Evolutionary conservation across 768 basidiomycete species (phyloP).

Genomic region (Phylloporus scabripes): DNA sequence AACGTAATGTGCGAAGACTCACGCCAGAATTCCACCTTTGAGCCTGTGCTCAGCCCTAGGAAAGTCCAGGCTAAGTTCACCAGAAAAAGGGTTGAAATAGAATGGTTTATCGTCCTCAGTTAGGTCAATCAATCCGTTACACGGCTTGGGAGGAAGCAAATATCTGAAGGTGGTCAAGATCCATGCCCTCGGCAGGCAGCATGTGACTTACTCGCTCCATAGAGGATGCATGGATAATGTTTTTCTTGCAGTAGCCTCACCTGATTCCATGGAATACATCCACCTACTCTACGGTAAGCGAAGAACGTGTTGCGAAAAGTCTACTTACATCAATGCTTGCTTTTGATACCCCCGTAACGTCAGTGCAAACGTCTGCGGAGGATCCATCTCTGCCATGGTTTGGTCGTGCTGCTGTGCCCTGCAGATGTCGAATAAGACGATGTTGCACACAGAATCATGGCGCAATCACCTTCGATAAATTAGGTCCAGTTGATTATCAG

Average conservation of each 20-base stretch:
- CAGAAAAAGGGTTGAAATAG: conserved; percentile 89
- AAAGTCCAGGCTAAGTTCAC: conserved; percentile 81
- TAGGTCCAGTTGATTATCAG: conserved; percentile 70
- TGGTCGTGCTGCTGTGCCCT: conserved; percentile 85
- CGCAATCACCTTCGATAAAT: conserved; percentile 75
- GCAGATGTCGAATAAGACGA: conserved; percentile 7
- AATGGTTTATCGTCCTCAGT: conserved; percentile 75
- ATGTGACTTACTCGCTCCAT: conserved; percentile 75
- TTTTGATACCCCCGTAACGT: conserved; percentile 86
- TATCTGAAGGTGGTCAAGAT: conserved; percentile 46
- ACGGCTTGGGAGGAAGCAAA: conserved; percentile 58
- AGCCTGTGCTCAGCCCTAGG: conserved; percentile 75
- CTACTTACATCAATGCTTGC: conserved; percentile 71
- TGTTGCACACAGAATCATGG: neutral
- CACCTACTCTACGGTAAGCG: conserved; percentile 47
- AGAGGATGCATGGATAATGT: conserved; percentile 82
- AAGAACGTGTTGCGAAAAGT: neutral
- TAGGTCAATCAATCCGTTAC: conserved; percentile 62
- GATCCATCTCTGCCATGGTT: conserved; percentile 75
- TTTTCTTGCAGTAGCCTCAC: conserved; percentile 62
- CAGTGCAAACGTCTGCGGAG: conserved; percentile 68
- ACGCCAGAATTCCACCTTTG: conserved; percentile 89
- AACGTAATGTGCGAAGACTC: conserved; percentile 28
- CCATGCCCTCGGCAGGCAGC: neutral
- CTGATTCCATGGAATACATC: conserved; percentile 87